Evolutionary conservation across 176 grass and related monocot genomes (phyloP).

Genomic region (Musa beccarii): DNA sequence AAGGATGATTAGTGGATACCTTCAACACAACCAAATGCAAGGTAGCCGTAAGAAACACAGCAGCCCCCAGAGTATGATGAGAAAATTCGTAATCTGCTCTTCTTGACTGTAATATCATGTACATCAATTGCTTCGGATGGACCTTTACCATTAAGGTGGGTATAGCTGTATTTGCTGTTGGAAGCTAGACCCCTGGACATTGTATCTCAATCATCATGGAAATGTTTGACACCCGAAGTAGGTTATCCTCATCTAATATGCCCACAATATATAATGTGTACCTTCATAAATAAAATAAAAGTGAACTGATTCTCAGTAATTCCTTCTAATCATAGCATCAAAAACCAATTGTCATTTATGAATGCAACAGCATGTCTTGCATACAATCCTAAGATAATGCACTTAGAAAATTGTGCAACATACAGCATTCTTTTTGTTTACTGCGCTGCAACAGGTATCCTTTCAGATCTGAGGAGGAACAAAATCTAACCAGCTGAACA

Average conservation of each 20-base stretch:
- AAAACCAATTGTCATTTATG: neutral
- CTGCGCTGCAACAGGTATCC: neutral
- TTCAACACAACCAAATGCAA: constrained; percentile 24
- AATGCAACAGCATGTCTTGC: neutral
- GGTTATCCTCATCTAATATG: too few species aligned
- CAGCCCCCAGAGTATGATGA: constrained; percentile 24
- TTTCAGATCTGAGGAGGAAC: constrained; percentile 12
- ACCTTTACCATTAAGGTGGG: constrained; percentile 13
- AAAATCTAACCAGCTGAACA: too few species aligned
- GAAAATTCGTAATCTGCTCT: constrained; percentile 28
- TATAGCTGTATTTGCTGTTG: constrained; percentile 31
- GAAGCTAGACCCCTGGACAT: neutral
- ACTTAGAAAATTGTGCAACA: too few species aligned
- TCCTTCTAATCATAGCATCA: neutral
- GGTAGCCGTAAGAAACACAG: constrained; percentile 31
- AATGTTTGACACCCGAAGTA: too few species aligned
- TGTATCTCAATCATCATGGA: too few species aligned
- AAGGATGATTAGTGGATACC: constrained; percentile 28
- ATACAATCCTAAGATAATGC: constrained; percentile 1
- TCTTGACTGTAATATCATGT: constrained; percentile 51
- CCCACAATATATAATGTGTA: too few species aligned
- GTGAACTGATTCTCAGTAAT: neutral
- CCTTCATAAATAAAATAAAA: too few species aligned
- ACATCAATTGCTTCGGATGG: constrained; percentile 33
- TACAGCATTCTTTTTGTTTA: neutral